These are phyloP conservation scores for Akanthomyces muscarius DNA, from an alignment of 2,329 filamentous ascomycete genomes.

Conservation along the genomic window DNA sequence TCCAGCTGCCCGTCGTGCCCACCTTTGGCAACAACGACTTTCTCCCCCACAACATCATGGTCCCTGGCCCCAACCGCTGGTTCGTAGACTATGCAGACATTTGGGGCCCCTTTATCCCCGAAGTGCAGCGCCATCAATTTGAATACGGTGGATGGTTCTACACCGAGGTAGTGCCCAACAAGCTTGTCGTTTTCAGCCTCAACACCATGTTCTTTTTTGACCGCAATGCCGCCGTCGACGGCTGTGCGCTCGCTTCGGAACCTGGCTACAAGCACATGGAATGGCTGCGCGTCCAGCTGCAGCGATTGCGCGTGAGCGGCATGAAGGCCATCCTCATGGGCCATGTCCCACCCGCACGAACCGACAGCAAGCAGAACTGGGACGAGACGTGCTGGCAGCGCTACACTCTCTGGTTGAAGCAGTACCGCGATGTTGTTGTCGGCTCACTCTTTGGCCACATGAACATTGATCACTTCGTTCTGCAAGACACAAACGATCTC, in stretches of 20 bases:
- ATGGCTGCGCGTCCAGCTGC: slow-evolving; percentile 86
- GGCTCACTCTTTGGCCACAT: slow-evolving; percentile 85
- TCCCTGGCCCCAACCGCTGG: slow-evolving; percentile 81
- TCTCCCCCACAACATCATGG: slow-evolving; percentile 91
- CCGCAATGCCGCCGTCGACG: slow-evolving; percentile 89
- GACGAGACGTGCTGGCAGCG: slow-evolving; percentile 98
- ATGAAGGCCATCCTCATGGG: slow-evolving; percentile 95
- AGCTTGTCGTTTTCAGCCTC: slow-evolving; percentile 84
- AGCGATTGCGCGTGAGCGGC: slow-evolving; percentile 73
- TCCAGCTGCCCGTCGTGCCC: slow-evolving; percentile 76
- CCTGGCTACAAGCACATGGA: slow-evolving; percentile 94
- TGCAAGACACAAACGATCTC: slow-evolving; percentile 80
- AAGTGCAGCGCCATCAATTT: slow-evolving; percentile 87
- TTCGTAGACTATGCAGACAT: slow-evolving; percentile 71
- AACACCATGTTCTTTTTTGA: slow-evolving; percentile 97
- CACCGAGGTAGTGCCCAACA: slow-evolving; percentile 82
- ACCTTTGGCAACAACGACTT: slow-evolving; percentile 98
- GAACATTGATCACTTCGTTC: slow-evolving; percentile 96
- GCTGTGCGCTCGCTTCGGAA: slow-evolving; percentile 72
- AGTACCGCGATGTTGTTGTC: slow-evolving; percentile 86
- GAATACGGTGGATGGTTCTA: slow-evolving; percentile 92
- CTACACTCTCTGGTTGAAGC: slow-evolving; percentile 83
- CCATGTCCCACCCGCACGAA: slow-evolving; percentile 88
- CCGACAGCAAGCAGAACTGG: slow-evolving; percentile 81
- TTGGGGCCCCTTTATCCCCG: slow-evolving; percentile 85